Percentiles rank a stretch among this genome's conserved stretches.
These are phyloP conservation scores for Grosmannia serpens DNA, from an alignment of 2,329 filamentous ascomycete genomes.

Conservation along the genomic window DNA sequence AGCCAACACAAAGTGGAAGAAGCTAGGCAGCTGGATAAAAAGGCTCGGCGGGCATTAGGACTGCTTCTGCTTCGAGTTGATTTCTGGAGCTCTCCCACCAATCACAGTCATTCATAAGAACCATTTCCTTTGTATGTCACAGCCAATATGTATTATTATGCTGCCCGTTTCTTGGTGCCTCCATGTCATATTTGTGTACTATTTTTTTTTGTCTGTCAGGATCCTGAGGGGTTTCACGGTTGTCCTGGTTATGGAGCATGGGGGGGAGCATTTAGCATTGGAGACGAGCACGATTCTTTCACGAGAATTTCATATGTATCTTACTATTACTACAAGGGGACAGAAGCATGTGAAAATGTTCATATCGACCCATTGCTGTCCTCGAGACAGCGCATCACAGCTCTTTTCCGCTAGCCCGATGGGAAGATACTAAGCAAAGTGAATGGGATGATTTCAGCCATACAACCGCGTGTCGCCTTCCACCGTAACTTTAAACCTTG, in stretches of 20 bases:
- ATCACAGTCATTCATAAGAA: neutral
- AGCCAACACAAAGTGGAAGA: slow-evolving; percentile 17
- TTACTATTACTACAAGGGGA: neutral
- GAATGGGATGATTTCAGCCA: too few species aligned
- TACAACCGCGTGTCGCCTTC: too few species aligned
- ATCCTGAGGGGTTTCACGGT: neutral
- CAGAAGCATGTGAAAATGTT: neutral
- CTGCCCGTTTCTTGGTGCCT: neutral
- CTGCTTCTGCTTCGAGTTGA: neutral
- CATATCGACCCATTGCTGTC: neutral
- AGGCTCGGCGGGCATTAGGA: slow-evolving; percentile 18
- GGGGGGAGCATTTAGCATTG: neutral
- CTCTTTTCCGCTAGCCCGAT: neutral
- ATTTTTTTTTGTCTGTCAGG: neutral
- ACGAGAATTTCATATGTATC: neutral
- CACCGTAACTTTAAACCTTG: too few species aligned
- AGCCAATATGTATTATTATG: neutral
- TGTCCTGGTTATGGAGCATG: neutral
- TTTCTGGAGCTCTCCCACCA: too few species aligned
- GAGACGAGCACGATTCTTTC: neutral
- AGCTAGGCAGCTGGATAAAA: slow-evolving; percentile 21
- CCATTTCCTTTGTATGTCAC: neutral
- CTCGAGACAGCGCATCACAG: neutral
- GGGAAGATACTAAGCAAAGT: too few species aligned
- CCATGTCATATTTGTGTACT: neutral